Conservation (phyloP, 768 basidiomycete species). For the Paxillus rubicundulus region DNA sequence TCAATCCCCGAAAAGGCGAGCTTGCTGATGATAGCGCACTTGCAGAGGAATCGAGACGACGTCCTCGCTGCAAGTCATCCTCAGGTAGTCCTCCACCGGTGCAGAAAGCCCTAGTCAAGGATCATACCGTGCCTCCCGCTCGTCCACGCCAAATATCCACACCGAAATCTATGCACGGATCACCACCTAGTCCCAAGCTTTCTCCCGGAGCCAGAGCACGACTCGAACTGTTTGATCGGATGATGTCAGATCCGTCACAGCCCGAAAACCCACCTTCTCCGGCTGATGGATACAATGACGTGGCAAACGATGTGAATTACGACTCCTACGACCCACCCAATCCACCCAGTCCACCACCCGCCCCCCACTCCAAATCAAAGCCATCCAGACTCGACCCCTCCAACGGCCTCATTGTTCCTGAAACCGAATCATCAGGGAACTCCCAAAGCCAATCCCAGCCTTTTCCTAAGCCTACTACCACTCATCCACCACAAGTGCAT, state of each 20-base stretch:
- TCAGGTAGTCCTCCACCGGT: background rate
- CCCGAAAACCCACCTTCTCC: background rate
- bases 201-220: conserved; percentile 28
- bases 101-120: background rate
- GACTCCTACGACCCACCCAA: background rate
- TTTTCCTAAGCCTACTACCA: background rate
- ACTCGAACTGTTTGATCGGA: conserved; percentile 29
- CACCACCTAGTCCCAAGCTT: conserved; percentile 11
- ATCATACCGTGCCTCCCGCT: too few relatives aligned
- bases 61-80: background rate
- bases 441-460: conserved; percentile 20
- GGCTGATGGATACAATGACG: background rate
- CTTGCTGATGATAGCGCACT: background rate
- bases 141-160: conserved; percentile 1
- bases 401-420: conserved; percentile 29
- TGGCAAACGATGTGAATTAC: conserved; percentile 3
- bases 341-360: conserved; percentile 4
- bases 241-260: conserved; percentile 12
- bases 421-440: conserved; percentile 29
- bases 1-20: background rate
- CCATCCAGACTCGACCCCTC: background rate
- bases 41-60: background rate
- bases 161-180: background rate
- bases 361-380: conserved; percentile 1
- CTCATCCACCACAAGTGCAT: background rate